Conservation (phyloP, 768 basidiomycete genomes). For the Amanita rimosa region DNA sequence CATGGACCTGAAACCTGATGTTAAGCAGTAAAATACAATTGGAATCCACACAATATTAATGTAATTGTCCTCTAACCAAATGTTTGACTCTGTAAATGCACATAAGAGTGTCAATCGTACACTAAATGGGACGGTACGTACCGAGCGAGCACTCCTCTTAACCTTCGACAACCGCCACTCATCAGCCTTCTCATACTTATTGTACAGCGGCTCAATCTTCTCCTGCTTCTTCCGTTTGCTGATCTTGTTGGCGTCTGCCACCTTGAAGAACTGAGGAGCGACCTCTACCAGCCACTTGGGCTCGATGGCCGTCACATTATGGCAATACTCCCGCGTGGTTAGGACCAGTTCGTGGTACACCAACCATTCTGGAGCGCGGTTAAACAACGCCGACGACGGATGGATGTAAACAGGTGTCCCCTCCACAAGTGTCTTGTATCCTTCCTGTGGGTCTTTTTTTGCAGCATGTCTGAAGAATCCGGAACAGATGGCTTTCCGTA, state of each 20-base stretch:
- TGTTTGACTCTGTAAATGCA: conserved; percentile 62
- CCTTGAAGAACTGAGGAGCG: conserved; percentile 97
- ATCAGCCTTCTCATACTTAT: conserved; percentile 91
- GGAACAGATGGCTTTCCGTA: conserved; percentile 92
- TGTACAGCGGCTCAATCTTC: conserved; percentile 93
- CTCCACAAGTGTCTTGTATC: conserved; percentile 95
- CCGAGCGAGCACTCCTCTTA: conserved; percentile 83
- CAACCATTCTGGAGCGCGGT: conserved; percentile 92
- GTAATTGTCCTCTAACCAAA: conserved; percentile 47
- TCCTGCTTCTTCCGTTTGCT: conserved; percentile 93
- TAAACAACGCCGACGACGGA: conserved; percentile 94
- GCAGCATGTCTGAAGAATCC: conserved; percentile 98
- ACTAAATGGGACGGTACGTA: conserved; percentile 18
- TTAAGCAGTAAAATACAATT: not conserved
- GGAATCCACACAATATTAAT: not conserved
- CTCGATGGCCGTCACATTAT: conserved; percentile 90
- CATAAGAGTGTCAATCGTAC: conserved; percentile 9
- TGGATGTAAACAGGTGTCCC: conserved; percentile 99
- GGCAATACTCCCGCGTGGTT: conserved; percentile 92
- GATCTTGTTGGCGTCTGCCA: conserved; percentile 96
- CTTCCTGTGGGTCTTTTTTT: conserved; percentile 97
- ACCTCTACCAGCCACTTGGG: conserved; percentile 99
- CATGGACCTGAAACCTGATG: not conserved
- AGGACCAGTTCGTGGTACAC: conserved; percentile 94
- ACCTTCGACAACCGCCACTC: conserved; percentile 92